Evolutionary conservation across 148 eudicot genomes (phyloP).

Genomic region (Nyssa sinensis): DNA sequence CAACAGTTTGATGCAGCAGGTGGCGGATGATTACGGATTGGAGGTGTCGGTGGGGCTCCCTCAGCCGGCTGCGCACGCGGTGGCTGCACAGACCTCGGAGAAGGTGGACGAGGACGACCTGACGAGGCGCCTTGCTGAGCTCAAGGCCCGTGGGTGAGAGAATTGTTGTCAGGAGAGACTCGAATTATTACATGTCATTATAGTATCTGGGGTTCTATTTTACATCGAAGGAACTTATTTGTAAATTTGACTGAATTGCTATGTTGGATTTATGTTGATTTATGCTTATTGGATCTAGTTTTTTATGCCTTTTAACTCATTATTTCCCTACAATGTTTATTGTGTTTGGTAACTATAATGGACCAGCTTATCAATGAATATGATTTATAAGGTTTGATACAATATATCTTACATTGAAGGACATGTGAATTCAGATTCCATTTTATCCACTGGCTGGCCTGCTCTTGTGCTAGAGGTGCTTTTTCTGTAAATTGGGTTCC

Average conservation of each 20-base stretch:
- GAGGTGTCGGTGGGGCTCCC: constrained; percentile 81
- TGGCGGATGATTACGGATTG: constrained; percentile 70
- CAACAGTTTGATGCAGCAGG: constrained; percentile 70
- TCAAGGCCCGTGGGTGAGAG: constrained; percentile 62
- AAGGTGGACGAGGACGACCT: constrained; percentile 69
- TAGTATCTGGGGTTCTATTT: not conserved
- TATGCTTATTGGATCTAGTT: not conserved
- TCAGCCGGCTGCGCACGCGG: constrained; percentile 58
- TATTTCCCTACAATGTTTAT: not conserved
- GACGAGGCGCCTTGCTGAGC: constrained; percentile 69
- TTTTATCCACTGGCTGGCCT: not conserved
- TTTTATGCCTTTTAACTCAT: not conserved
- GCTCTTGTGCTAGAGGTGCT: not conserved
- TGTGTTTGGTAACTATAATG: not conserved
- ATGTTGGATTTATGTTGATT: not conserved
- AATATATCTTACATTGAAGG: not conserved
- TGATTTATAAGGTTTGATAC: too few relatives aligned
- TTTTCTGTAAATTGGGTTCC: too few relatives aligned
- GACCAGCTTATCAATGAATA: not conserved
- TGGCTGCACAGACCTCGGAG: constrained; percentile 35
- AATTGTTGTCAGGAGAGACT: not conserved
- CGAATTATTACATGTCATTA: not conserved
- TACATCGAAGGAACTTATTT: not conserved
- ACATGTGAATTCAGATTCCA: not conserved
- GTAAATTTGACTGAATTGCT: not conserved